phyloP scores from a whole-genome alignment of 2,329 filamentous ascomycete genomes.

The Pseudogymnoascus pannorum region DNA sequence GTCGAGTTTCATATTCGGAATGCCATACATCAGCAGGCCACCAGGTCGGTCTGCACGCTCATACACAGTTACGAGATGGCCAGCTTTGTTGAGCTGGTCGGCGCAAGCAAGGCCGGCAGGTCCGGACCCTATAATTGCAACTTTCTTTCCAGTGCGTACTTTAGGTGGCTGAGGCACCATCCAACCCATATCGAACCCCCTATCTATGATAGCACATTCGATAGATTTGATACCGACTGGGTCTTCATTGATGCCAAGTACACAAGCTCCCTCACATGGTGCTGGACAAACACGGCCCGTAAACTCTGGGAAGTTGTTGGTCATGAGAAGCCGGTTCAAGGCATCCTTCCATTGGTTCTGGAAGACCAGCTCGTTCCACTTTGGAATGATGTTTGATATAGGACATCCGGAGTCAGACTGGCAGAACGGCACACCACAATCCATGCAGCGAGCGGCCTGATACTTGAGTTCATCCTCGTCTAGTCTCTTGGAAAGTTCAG shows the following conservation, averaged over 20 bases:
- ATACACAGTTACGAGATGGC: slow-evolving; percentile 82
- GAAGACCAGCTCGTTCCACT: slow-evolving; percentile 83
- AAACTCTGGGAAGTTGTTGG: slow-evolving; percentile 98
- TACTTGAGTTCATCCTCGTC: slow-evolving; percentile 96
- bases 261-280: slow-evolving; percentile 92
- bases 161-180: slow-evolving; percentile 78
- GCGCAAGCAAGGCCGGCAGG: slow-evolving; percentile 84
- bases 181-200: slow-evolving; percentile 97
- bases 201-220: slow-evolving; percentile 95
- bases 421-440: slow-evolving; percentile 97
- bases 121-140: slow-evolving; percentile 86
- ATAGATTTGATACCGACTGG: slow-evolving; percentile 98
- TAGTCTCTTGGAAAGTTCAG: slow-evolving; percentile 77
- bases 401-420: slow-evolving; percentile 94
- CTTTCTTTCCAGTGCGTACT: slow-evolving; percentile 76
- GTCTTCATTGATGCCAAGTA: slow-evolving; percentile 93
- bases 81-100: slow-evolving; percentile 90
- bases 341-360: slow-evolving; percentile 82
- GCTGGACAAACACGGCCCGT: slow-evolving; percentile 95
- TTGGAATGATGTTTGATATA: slow-evolving; percentile 95
- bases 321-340: slow-evolving; percentile 85
- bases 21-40: slow-evolving; percentile 95
- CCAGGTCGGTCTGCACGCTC: slow-evolving; percentile 87
- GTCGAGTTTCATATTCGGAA: slow-evolving; percentile 99
- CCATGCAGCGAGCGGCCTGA: slow-evolving; percentile 95